Evolutionary conservation across 2,329 filamentous ascomycete genomes (phyloP), one percentile per base, ranked within the genome.

Genomic region (Pseudopyricularia cyperi): DNA sequence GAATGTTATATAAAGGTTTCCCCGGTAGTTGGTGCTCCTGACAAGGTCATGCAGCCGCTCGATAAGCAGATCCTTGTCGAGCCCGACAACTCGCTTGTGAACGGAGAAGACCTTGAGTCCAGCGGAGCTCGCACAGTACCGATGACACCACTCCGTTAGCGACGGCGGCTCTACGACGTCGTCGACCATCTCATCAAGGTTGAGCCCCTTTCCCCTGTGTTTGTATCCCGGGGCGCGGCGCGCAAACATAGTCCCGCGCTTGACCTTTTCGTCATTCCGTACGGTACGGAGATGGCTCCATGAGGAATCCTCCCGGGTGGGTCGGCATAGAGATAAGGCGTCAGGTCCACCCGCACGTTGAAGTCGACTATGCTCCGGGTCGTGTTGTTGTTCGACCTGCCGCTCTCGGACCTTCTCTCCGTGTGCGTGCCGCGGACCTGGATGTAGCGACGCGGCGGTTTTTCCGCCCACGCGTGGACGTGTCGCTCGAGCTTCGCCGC

Each of bases 21-120:
- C 85, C 26, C 76, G 75, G 67, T 89, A 90, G 61, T 82, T 80
- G 4, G 83, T 87, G 17, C 71, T 68, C 32, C 76, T 71, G 17
- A 88, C 74, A 2, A 86, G 65, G n/a, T 62, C 66, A 53, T 74
- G 70, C 19, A 89, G 65, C 7, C 75, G 70, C 15, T 66, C 60
- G 44, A 70, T 68, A 19, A 89, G 64, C 46, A 66, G 63, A 1
- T 71, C 69, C 52, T 75, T 70, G 60, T 89, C 77, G 62, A 86
- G 77, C 22, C 84, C 83, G 0, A 70, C 63, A 48, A 88, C 69
- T 32, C 66, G 66, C 8, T 78, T 70, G 56, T 68, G 66, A 19
- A 83, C 65, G 2, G 65, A 60, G 56, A 84, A 79, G 46, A 65
- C 70, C 60, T 83, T 83, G 33, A 87, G 69, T 8, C 69, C 68